A percentile compares a stretch with the other conserved stretches of the same genome.
These are phyloP conservation scores for Salix arbutifolia DNA, from an alignment of 345 rosid species.

Conservation along the genomic window DNA sequence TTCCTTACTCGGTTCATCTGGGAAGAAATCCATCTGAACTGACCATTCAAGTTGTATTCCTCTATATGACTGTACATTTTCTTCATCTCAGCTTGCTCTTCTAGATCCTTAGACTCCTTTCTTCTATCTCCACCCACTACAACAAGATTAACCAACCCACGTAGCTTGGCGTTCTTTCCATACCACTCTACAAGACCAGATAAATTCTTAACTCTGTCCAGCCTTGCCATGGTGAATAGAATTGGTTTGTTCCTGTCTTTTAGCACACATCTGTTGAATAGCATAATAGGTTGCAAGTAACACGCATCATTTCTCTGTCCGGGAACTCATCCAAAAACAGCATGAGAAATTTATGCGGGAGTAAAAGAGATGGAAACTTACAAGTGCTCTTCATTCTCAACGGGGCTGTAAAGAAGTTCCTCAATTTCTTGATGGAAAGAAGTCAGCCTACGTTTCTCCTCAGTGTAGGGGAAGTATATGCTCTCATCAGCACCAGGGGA, in stretches of 20 bases:
- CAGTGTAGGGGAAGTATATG: slow-evolving; percentile 70
- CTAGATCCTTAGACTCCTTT: slow-evolving; percentile 82
- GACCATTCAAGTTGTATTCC: slow-evolving; percentile 62
- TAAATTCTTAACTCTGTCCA: slow-evolving; percentile 89
- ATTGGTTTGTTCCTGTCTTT: slow-evolving; percentile 82
- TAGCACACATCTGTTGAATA: slow-evolving; percentile 56
- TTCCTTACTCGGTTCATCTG: slow-evolving; percentile 88
- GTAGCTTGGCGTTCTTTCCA: slow-evolving; percentile 63
- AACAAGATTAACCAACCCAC: slow-evolving; percentile 74
- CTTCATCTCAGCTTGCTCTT: slow-evolving; percentile 93
- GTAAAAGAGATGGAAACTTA: slow-evolving; percentile 23
- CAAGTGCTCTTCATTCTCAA: slow-evolving; percentile 73
- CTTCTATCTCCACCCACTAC: slow-evolving; percentile 92
- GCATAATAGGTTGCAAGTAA: not conserved
- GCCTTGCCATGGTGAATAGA: slow-evolving; percentile 90
- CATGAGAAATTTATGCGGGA: not conserved
- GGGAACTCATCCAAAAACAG: not conserved
- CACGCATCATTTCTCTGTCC: not conserved
- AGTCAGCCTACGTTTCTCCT: slow-evolving; percentile 49
- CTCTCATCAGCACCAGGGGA: slow-evolving; percentile 79
- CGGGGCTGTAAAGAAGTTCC: slow-evolving; percentile 66
- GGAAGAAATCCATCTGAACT: slow-evolving; percentile 86
- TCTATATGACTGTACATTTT: slow-evolving; percentile 67
- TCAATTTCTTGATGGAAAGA: slow-evolving; percentile 64
- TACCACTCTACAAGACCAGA: slow-evolving; percentile 92